Conservation (phyloP, 352 stramenopile species). For the Phytophthora sansomeana region DNA sequence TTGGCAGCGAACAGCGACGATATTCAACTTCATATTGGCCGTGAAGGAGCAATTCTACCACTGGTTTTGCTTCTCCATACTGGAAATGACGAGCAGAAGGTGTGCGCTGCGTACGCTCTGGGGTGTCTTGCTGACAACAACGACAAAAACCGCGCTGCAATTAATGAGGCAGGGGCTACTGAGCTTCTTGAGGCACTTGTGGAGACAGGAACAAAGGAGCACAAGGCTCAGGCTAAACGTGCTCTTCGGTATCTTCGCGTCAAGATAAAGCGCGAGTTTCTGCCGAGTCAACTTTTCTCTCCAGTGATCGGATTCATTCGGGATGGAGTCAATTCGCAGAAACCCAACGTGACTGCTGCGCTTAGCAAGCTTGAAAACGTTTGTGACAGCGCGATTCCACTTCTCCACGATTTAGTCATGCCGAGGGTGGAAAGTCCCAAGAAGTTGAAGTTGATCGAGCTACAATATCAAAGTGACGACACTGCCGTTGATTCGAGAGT, state of each 20-base stretch:
- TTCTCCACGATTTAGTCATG: slow-evolving; percentile 10
- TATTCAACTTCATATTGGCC: neutral
- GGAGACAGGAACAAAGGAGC: slow-evolving; percentile 2
- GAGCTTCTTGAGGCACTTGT: neutral
- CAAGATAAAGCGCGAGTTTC: neutral
- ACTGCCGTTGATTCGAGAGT: neutral
- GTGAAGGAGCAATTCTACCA: slow-evolving; percentile 7
- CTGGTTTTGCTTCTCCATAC: slow-evolving; percentile 11
- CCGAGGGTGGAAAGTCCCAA: neutral
- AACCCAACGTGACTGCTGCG: slow-evolving; percentile 3
- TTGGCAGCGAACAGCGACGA: slow-evolving; percentile 10
- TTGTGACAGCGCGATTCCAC: slow-evolving; percentile 4
- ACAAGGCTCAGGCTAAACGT: slow-evolving; percentile 10
- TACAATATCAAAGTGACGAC: neutral
- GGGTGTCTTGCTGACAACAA: slow-evolving; percentile 5
- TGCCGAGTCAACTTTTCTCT: neutral
- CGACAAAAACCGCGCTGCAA: slow-evolving; percentile 3
- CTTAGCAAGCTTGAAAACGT: slow-evolving; percentile 9
- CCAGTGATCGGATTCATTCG: neutral
- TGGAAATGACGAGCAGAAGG: slow-evolving; percentile 10
- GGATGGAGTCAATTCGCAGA: slow-evolving; percentile 10
- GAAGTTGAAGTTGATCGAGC: neutral
- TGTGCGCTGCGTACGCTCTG: slow-evolving; percentile 10
- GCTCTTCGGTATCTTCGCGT: slow-evolving; percentile 2
- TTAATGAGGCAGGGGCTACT: slow-evolving; percentile 6